Base-by-base conservation (phyloP, 1,284 basidiomycete genomes). In the Ganoderma sp. region DNA sequence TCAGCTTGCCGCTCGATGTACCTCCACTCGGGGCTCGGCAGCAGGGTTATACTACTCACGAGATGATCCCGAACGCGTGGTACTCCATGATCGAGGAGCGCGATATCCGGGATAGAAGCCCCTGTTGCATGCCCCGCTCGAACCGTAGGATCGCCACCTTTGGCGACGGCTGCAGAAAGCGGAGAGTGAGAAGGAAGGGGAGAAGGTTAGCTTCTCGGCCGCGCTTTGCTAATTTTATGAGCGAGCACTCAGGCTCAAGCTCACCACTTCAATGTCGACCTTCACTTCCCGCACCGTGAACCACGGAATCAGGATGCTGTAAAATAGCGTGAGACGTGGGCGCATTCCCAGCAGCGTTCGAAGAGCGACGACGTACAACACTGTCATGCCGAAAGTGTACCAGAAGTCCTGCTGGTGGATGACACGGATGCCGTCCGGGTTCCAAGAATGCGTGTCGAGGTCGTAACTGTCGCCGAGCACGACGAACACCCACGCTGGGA, bases 51-150 rank as follows among this genome's bases (percentile, higher is more conserved):
- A 8, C 37, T 15, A 80, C 85, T 63, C 79, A 88, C 87, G 88
- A 90, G 69, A 90, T 87, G 76, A 88, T 90, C 65, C 89, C 89
- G 76, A 90, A 90, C 17, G 88, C 87, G 73, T 90, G 89, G 76
- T 90, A 90, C 78, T 91, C 89, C 84, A 88, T 83, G 67, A 90
- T 81, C 48, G 86, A 84, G 73, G 84, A 84, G 78, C 88, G 87
- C 74, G 87, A 87, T 75, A 91, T 88, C 71, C 90, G 85, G 72
- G 88, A 85, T 58, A 90, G 79, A 61, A 91, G 82, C 15, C 89
- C 90, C 75, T 90, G 89, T 76, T 90, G 88, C 88, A 91, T 90
- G 41, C 89, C 89, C 61, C 89, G 84, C 77, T 89, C 84, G 73
- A 90, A 90, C 60, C 87, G 85, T 65, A 91, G 78, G 61, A 91